Conservation (phyloP, 2,329 filamentous ascomycete genomes). For the Fusarium compactum region DNA sequence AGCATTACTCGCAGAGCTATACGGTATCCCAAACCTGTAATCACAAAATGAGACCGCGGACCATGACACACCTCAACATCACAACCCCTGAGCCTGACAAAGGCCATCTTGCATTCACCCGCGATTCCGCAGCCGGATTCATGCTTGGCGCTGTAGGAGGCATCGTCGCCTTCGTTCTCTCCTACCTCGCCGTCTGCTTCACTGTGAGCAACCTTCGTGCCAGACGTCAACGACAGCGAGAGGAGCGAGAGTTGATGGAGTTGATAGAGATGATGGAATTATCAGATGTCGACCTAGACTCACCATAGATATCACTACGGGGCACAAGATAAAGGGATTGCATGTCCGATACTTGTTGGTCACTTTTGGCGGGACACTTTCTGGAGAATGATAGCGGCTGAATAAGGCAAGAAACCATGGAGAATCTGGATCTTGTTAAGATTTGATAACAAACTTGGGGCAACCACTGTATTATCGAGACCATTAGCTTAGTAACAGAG, state of each 20-base stretch:
- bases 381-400: not conserved
- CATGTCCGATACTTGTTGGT: too few relatives aligned
- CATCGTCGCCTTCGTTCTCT: slow-evolving; percentile 23
- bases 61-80: not conserved
- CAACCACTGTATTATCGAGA: not conserved
- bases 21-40: not conserved
- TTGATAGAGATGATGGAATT: not conserved
- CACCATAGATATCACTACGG: not conserved
- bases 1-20: not conserved
- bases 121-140: slow-evolving; percentile 28
- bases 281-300: not conserved
- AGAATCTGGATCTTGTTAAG: not conserved
- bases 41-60: not conserved
- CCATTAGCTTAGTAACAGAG: not conserved
- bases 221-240: not conserved
- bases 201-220: not conserved
- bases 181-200: slow-evolving; percentile 23
- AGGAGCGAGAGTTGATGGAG: not conserved
- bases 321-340: not conserved
- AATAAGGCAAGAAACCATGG: not conserved
- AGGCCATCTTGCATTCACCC: slow-evolving; percentile 1
- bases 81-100: not conserved
- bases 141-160: slow-evolving; percentile 23
- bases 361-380: not conserved
- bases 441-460: not conserved